These are phyloP conservation scores for Mollisiaceae sp. DNA, from an alignment of 2,329 filamentous ascomycete species.

Conservation along the genomic window DNA sequence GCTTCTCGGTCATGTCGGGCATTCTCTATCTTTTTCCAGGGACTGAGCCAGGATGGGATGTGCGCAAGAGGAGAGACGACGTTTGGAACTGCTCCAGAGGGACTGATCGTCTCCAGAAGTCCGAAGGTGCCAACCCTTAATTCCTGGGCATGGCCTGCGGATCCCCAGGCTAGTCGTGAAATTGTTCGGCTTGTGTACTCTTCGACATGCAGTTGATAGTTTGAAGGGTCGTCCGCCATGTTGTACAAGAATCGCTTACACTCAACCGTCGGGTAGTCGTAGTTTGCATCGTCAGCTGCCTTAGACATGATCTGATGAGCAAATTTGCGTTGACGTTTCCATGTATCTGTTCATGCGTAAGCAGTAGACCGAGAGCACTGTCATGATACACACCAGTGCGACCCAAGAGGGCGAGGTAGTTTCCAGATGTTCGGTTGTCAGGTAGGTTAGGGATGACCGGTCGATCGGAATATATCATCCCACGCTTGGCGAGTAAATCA, in stretches of 20 bases:
- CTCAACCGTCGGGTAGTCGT: constrained; percentile 51
- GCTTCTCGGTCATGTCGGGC: constrained; percentile 48
- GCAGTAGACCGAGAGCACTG: not conserved
- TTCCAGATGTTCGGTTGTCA: constrained; percentile 52
- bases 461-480: constrained; percentile 53
- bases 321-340: constrained; percentile 55
- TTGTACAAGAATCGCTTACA: constrained; percentile 47
- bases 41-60: constrained; percentile 47
- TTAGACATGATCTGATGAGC: constrained; percentile 51
- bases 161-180: constrained; percentile 53
- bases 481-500: constrained; percentile 50
- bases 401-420: constrained; percentile 53
- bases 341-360: constrained; percentile 46
- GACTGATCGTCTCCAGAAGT: constrained; percentile 52
- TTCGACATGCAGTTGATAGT: constrained; percentile 53
- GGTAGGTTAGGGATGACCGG: constrained; percentile 54
- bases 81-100: constrained; percentile 52
- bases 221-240: constrained; percentile 46
- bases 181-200: constrained; percentile 54
- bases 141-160: constrained; percentile 46
- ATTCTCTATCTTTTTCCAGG: constrained; percentile 53
- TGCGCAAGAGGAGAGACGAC: constrained; percentile 52
- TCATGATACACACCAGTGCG: constrained; percentile 44
- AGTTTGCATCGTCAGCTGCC: constrained; percentile 45
- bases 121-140: constrained; percentile 53